Evolutionary conservation across 352 stramenopile genomes (phyloP), one percentile per base, ranked within the genome.

Genomic region (Phytophthora cryptogea): DNA sequence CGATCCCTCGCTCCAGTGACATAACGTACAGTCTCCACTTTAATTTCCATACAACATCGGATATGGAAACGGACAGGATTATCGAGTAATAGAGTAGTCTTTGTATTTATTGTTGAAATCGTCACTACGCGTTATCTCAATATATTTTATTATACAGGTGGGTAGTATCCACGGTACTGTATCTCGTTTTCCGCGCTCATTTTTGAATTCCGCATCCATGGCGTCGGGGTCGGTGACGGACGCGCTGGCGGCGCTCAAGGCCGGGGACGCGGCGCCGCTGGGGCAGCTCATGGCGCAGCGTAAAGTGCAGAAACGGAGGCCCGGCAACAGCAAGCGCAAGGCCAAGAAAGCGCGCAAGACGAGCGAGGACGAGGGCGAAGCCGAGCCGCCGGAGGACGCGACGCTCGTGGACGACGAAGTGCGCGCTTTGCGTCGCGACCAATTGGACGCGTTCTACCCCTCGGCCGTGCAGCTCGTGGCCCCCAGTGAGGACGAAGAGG

Each of bases 401-500:
- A 37, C 40, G 28, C 54, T 72, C 8, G 41, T 88, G 2, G 77
- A 83, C 27, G 76, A 86, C 37, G 78, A 92, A 50, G 66, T 92
- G 61, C 69, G 76, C 39, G 64, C 79, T 39, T 59, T 92, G 36
- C 70, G 72, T 7, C 65, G 58, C 0, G 66, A 74, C 37, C 58
- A 74, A 30, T 53, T 92, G 16, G 69, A 84, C 17, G 60, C 44
- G 4, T 85, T 89, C 45, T 90, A 83, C 59, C 72, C 82, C 28
- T 66, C 65, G 14, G 71, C 77, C 8, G 51, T 80, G 13, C 11
- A 63, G 14, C 52, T 83, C 10, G 63, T 78, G 20, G 57, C 63
- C 11, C 58, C 54, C 14, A 70, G 56, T 13, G 59, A 68, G 3
- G 49, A 72, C 14, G 43, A 68, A 23, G 55, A 76, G n/a, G 63